Conservation (phyloP, 148 eudicot species). For the Simmondsia chinensis region DNA sequence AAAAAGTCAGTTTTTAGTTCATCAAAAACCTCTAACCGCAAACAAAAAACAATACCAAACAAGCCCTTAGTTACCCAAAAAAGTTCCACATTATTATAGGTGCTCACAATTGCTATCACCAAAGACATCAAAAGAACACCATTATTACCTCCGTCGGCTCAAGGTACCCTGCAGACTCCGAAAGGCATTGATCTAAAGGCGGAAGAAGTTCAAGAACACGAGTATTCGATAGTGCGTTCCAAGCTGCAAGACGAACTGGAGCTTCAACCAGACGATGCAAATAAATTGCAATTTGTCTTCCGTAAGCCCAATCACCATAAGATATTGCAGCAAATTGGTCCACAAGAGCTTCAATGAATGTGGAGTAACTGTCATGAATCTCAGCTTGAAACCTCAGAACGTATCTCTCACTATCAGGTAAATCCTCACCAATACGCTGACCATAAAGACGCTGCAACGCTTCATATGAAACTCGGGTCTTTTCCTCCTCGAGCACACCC, state of each 20-base stretch:
- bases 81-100: neutral
- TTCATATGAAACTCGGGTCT: constrained; percentile 52
- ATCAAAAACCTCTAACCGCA: neutral
- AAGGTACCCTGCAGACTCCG: constrained; percentile 61
- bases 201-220: constrained; percentile 87
- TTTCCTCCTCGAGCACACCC: constrained; percentile 73
- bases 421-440: constrained; percentile 45
- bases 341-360: constrained; percentile 68
- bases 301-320: constrained; percentile 69
- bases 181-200: constrained; percentile 46
- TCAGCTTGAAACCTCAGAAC: constrained; percentile 54
- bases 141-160: constrained; percentile 71
- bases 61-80: neutral
- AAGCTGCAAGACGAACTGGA: constrained; percentile 61
- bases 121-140: neutral
- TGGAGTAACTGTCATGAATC: constrained; percentile 68
- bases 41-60: neutral
- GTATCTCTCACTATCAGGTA: no score
- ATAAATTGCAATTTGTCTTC: constrained; percentile 73
- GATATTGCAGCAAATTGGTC: constrained; percentile 89
- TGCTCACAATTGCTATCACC: neutral
- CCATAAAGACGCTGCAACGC: constrained; percentile 71
- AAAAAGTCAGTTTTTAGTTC: no score
- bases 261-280: constrained; percentile 59
- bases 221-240: constrained; percentile 68